Evolutionary conservation across 192 early-diverging fungal genomes (phyloP).

Genomic region (Geosiphon pyriformis): DNA sequence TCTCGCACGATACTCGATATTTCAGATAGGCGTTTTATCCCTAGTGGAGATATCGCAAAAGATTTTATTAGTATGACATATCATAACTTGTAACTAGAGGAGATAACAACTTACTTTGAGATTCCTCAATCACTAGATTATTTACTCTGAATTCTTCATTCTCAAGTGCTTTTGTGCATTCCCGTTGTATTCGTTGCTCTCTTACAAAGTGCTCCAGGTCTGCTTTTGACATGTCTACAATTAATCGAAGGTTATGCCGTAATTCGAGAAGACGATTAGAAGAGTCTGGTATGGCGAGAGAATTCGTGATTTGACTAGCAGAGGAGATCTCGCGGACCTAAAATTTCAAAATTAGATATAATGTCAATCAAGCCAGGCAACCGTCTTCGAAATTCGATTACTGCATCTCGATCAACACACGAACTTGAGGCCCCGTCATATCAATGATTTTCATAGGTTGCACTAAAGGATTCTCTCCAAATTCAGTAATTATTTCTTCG

Average conservation of each 20-base stretch:
- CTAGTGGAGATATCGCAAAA: too few relatives aligned
- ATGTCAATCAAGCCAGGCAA: too few relatives aligned
- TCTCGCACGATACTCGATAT: slow-evolving; percentile 43
- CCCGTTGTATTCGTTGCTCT: slow-evolving; percentile 47
- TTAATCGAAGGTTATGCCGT: slow-evolving; percentile 66
- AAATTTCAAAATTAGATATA: background rate
- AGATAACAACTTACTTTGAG: slow-evolving; percentile 25
- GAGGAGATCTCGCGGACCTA: slow-evolving; percentile 45
- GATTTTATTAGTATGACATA: background rate
- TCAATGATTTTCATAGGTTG: slow-evolving; percentile 72
- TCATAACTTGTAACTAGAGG: background rate
- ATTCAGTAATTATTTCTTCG: slow-evolving; percentile 61
- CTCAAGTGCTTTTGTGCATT: slow-evolving; percentile 35
- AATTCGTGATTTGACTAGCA: slow-evolving; percentile 40
- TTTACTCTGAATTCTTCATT: slow-evolving; percentile 38
- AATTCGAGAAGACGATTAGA: slow-evolving; percentile 67
- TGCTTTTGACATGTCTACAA: slow-evolving; percentile 64
- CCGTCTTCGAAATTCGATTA: too few relatives aligned
- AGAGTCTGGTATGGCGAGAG: slow-evolving; percentile 41
- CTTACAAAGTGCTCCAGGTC: slow-evolving; percentile 62
- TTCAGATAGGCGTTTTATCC: slow-evolving; percentile 40
- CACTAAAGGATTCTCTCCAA: slow-evolving; percentile 32
- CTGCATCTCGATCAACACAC: slow-evolving; percentile 23
- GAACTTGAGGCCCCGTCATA: slow-evolving; percentile 70
- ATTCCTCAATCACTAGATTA: slow-evolving; percentile 32